Percentiles rank a stretch among this genome's conserved stretches.
Conservation (phyloP, 148 eudicot genomes). For the Fagopyrum tataricum region DNA sequence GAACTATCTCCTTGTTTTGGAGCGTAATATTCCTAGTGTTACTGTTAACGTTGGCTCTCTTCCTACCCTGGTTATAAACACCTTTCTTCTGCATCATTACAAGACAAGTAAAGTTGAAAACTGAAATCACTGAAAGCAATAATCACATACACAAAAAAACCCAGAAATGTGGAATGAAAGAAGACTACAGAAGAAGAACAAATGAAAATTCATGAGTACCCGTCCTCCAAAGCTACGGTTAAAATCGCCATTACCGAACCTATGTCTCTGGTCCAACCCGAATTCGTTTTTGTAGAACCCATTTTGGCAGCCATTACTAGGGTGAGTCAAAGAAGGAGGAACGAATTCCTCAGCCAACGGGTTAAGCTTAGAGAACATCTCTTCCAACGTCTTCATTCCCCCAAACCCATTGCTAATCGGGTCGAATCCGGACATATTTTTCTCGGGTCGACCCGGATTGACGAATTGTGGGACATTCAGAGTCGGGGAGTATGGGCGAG, state of each 20-base stretch:
- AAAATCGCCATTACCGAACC: background rate
- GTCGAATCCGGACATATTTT: background rate
- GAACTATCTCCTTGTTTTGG: conserved; percentile 11
- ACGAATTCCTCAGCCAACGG: conserved; percentile 17
- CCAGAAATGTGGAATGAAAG: background rate
- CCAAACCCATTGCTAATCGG: background rate
- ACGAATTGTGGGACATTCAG: background rate
- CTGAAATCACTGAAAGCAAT: background rate
- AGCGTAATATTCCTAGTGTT: conserved; percentile 1
- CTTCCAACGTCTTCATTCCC: conserved; percentile 10
- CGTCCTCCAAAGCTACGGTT: conserved; percentile 3
- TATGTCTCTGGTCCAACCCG: background rate
- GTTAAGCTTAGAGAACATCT: conserved; percentile 18
- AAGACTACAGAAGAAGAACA: background rate
- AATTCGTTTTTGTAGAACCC: background rate
- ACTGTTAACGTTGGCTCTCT: conserved; percentile 1
- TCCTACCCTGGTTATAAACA: conserved; percentile 8
- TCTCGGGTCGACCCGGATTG: conserved; percentile 1
- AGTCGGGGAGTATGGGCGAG: background rate
- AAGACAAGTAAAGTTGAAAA: background rate
- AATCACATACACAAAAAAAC: background rate
- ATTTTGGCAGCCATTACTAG: background rate
- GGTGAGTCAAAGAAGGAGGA: conserved; percentile 11
- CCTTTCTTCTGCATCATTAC: conserved; percentile 9
- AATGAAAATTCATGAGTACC: background rate